phyloP scores from a whole-genome alignment of 2,329 filamentous ascomycete genomes.

The Xylaria digitata region DNA sequence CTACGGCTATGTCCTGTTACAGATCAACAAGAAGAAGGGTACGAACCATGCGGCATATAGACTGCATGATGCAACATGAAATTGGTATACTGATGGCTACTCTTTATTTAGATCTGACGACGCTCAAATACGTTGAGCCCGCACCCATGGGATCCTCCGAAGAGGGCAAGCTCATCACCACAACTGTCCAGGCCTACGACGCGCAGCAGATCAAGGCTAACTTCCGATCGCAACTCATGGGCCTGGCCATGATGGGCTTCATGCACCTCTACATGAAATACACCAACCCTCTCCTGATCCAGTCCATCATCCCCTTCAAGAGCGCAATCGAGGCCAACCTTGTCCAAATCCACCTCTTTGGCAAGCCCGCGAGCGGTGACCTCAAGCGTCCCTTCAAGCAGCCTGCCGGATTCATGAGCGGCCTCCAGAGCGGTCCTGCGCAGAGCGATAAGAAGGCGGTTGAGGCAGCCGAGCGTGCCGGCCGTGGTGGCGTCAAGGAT shows the following conservation, averaged over 20 bases:
- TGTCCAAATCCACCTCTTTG: conserved; percentile 93
- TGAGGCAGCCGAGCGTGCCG: conserved; percentile 80
- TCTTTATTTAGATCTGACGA: conserved; percentile 80
- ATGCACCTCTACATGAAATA: conserved; percentile 99
- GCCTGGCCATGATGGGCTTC: conserved; percentile 95
- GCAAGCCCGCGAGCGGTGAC: conserved; percentile 86
- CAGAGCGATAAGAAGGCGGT: conserved; percentile 95
- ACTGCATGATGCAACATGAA: conserved; percentile 12
- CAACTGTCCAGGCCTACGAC: conserved; percentile 96
- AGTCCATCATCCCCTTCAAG: conserved; percentile 98
- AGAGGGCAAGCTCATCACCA: conserved; percentile 95
- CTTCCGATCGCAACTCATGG: conserved; percentile 94
- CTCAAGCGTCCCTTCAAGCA: conserved; percentile 97
- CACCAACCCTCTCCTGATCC: conserved; percentile 98
- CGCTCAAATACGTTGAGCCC: conserved; percentile 98
- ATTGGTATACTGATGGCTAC: conserved; percentile 8
- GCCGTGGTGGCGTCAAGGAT: conserved; percentile 77
- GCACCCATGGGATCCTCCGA: conserved; percentile 92
- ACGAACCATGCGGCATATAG: conserved; percentile 50
- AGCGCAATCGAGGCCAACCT: conserved; percentile 93
- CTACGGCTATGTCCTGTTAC: conserved; percentile 84
- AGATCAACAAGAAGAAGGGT: conserved; percentile 99
- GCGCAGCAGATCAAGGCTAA: conserved; percentile 82
- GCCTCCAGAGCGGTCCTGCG: conserved; percentile 76
- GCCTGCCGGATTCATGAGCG: conserved; percentile 82